Percentiles rank a stretch among this genome's conserved stretches.
These are phyloP conservation scores for Fusarium goolgardi DNA, from an alignment of 2,329 filamentous ascomycete genomes.

Conservation along the genomic window DNA sequence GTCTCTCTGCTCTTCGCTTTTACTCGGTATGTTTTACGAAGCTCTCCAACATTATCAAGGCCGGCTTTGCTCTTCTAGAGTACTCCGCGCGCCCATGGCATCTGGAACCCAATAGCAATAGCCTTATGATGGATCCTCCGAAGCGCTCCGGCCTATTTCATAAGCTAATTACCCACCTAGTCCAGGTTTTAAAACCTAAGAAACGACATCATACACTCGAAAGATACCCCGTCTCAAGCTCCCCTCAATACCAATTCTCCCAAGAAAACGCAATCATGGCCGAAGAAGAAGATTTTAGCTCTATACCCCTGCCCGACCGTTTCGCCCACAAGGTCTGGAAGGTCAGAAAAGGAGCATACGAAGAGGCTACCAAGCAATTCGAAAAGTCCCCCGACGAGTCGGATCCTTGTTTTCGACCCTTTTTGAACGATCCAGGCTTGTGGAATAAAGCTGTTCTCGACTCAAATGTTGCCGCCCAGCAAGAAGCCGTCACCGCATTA, in stretches of 20 bases:
- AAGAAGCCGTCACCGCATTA: constrained; percentile 88
- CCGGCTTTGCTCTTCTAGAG: constrained; percentile 11
- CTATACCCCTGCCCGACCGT: constrained; percentile 80
- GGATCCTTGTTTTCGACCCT: constrained; percentile 87
- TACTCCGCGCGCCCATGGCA: constrained; percentile 22
- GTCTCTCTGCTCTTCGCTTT: constrained; percentile 12
- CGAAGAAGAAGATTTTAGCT: constrained; percentile 86
- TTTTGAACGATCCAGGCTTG: constrained; percentile 82
- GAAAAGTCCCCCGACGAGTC: constrained; percentile 85
- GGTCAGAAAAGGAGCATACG: constrained; percentile 93
- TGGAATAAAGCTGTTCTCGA: constrained; percentile 95
- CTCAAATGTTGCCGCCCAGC: constrained; percentile 96
- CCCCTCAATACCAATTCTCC: constrained; percentile 32
- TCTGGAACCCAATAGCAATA: constrained; percentile 4
- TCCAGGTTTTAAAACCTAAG: constrained; percentile 41
- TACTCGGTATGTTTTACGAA: constrained; percentile 33
- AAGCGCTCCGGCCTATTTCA: constrained; percentile 44
- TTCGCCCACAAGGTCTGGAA: constrained; percentile 93
- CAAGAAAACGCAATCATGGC: constrained; percentile 68
- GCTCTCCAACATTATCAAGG: not conserved
- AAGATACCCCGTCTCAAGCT: constrained; percentile 41
- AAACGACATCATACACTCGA: constrained; percentile 31
- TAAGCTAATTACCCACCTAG: constrained; percentile 51
- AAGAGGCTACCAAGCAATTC: constrained; percentile 90
- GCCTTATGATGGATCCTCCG: constrained; percentile 41